Evolutionary conservation across 108 stramenopile genomes (phyloP), one percentile per base, ranked within the genome.

Genomic region (Cyclotella baltica): DNA sequence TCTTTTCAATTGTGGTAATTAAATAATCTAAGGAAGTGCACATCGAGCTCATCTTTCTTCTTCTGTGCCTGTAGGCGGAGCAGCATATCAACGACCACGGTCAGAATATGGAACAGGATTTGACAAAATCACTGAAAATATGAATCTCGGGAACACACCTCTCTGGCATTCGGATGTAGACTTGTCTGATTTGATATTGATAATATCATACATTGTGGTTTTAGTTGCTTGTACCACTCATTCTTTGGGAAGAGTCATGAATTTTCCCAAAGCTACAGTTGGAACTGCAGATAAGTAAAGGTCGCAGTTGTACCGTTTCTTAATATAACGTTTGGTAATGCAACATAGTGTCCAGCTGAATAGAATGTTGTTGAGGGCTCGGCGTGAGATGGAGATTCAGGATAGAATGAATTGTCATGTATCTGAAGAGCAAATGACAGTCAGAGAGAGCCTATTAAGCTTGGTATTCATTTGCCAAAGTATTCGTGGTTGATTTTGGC

Each of bases 401-500:
- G 70, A 81, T 64, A 66, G 31, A 55, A 62, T 29, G 61, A 35
- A 40, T 65, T 66, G 6, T 27, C 23, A 36, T 28, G 38, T 11
- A 10, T 52, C 43, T 51, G 56, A 48, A 15, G 37, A 5, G 35
- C 61, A 37, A 43, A 33, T 33, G 25, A 40, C 65, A 9, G 23
- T 27, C 1, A 74, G 73, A 64, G 47, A 53, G 72, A 35, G 47
- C 70, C 62, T 52, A 15, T 72, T 50, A 67, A 73, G 38, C 38
- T 85, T 34, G 37, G 85, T 8, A 22, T 96, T 50, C 80, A 91
- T 47, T 57, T 96, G 63, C 89, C 90, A 10, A 83, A 88, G 19
- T 91, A 93, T 84, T 93, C 92, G 8, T 96, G 95, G 95, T 81
- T 85, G 6, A 62, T 83, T n/a, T 43, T 93, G 3, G 92, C 92